Percentiles rank a stretch among this genome's conserved stretches.
phyloP scores from a whole-genome alignment of 306 rosid genomes.

The Neltuma alba region DNA sequence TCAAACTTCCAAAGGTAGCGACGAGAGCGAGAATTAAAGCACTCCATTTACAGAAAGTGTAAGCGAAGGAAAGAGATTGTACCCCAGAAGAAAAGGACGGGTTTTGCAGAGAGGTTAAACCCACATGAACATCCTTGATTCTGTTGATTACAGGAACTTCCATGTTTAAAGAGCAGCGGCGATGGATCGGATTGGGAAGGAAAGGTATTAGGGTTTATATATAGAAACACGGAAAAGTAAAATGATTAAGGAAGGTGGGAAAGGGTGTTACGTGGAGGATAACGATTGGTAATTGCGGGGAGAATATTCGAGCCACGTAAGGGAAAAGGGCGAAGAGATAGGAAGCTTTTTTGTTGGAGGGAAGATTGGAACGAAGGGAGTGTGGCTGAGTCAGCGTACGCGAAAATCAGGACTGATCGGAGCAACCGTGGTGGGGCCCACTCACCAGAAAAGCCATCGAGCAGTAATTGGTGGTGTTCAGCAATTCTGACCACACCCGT shows the following conservation, averaged over 20 bases:
- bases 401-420: neutral
- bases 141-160: conserved; percentile 56
- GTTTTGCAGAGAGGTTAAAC: conserved; percentile 42
- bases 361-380: neutral
- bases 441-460: neutral
- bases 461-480: neutral
- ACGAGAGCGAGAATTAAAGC: conserved; percentile 63
- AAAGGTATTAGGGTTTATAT: neutral
- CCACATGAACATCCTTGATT: conserved; percentile 40
- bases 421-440: neutral
- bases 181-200: neutral
- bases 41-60: conserved; percentile 59
- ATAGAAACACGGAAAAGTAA: neutral
- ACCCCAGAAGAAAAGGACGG: conserved; percentile 32
- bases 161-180: conserved; percentile 36
- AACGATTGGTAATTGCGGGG: conserved; percentile 1
- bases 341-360: neutral
- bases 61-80: conserved; percentile 38
- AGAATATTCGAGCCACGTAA: conserved; percentile 42
- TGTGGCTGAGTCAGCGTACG: conserved; percentile 3
- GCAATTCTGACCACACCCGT: neutral
- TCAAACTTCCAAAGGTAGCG: conserved; percentile 57
- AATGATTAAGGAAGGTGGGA: neutral
- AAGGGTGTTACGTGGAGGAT: conserved; percentile 34
- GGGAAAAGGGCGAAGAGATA: neutral